Base-by-base conservation (phyloP, 1,139 yeast genomes). In the Suhomyces atakaporum region DNA sequence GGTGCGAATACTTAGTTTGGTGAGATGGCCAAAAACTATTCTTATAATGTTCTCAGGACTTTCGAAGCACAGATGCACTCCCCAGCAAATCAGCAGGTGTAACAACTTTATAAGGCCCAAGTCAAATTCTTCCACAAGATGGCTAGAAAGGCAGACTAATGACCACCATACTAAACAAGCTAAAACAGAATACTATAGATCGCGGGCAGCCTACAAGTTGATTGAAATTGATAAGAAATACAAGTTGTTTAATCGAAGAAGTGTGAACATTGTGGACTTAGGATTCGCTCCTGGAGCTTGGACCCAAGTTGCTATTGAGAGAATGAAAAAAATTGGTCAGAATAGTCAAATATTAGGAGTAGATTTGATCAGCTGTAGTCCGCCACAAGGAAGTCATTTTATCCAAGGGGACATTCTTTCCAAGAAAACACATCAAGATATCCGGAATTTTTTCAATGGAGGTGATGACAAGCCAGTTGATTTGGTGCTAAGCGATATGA, bases 151-250 rank as follows among this genome's bases (percentile, higher is more conserved):
- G 39, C 94, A 85, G 45, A 59, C 63, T 24, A 68, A 62, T 15
- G 97, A 89, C 57, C 66, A 54, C 28, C 87, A 70, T 57, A 72
- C 88, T 3, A 69, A 75, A 36, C 80, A 81, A 45, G 89, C 96
- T 4, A 80, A 77, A 51, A 63, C 66, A 8, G 72, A 75, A 33
- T 76, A 84, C 41, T 77, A 77, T 48, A 73, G 82, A 48, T 88
- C 97, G 2, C 64, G 98, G 33, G 98, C 98, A 0, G 97, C 97
- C 0, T 90, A 78, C 64, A 92, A 92, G 55, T 66, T 92, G 27
- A 57, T 80, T 14, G 88, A 84, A 54, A 69, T 92, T 22, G 81
- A 89, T 55, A 69, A 79, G 20, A 79, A 75, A 52, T 84, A 71
- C 59, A 63, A 67, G 19, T 45, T 92, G 3, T 81, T 92, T 57